Conservation (phyloP, 257 asterid genomes). For the Perilla frutescens region DNA sequence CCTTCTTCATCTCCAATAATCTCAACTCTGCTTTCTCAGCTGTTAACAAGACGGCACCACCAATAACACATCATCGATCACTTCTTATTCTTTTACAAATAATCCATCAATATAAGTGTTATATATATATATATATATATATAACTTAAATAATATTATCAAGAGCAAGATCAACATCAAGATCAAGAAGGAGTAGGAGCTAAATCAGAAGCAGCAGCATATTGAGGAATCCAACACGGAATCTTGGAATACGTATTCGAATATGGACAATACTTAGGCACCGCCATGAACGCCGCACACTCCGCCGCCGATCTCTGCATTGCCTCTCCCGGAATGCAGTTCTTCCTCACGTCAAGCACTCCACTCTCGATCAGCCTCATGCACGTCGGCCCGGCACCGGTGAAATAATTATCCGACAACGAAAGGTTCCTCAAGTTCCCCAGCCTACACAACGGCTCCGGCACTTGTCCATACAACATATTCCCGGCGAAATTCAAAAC, state of each 20-base stretch:
- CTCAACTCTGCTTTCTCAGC: too few relatives aligned
- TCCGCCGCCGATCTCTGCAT: conserved; percentile 61
- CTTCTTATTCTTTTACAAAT: too few relatives aligned
- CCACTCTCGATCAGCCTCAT: conserved; percentile 52
- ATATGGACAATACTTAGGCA: conserved; percentile 43
- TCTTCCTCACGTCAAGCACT: conserved; percentile 58
- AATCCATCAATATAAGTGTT: too few relatives aligned
- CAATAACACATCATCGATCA: too few relatives aligned
- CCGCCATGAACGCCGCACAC: conserved; percentile 57
- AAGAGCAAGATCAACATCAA: not conserved
- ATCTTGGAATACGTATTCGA: conserved; percentile 30
- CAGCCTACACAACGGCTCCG: conserved; percentile 60
- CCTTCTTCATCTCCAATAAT: too few relatives aligned
- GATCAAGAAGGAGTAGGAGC: conserved; percentile 36
- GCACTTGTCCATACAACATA: conserved; percentile 57
- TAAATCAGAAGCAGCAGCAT: not conserved
- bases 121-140: too few relatives aligned
- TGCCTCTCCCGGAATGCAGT: conserved; percentile 68
- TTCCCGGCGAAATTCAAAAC: conserved; percentile 67
- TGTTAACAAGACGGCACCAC: too few relatives aligned
- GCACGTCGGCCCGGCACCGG: conserved; percentile 56
- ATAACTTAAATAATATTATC: too few relatives aligned
- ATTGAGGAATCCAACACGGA: conserved; percentile 35
- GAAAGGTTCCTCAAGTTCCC: conserved; percentile 59
- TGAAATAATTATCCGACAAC: conserved; percentile 68